Evolutionary conservation across 1,139 yeast genomes (phyloP), one percentile per base, ranked within the genome.

Genomic region (Yamadazyma conglobata): DNA sequence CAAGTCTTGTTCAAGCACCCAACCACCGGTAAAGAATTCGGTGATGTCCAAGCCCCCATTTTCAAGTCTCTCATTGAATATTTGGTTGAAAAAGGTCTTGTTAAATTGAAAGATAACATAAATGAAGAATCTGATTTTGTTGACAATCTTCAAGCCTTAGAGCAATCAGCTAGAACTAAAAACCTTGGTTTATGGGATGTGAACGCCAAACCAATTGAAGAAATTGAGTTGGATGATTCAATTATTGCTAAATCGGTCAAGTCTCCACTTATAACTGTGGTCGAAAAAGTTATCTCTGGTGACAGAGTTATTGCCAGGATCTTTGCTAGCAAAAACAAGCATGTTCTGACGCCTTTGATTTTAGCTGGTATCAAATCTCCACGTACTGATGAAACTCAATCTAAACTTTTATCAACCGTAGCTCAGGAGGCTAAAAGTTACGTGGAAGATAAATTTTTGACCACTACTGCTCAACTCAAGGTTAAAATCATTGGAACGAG

Each of bases 311-410:
- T 80, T 32, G 73, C 75, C 24, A 65, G 94, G 38, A 50, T 83
- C 31, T 43, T 81, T 37, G 50, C 69, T 29, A 51, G 67, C 33
- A 58, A 62, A 28, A 47, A 47, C 15, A 60, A 57, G 32, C 78
- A 75, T 31, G 61, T 65, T 7, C 67, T 73, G 15, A 63, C 79
- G 15, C 77, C 83, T 7, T 70, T 80, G 15, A 56, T 82, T 30
- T 60, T 87, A 41, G 94, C 93, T 1, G 95, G 93, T 30, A 61
- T 84, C 37, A 74, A 74, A 44, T 53, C 80, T 18, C 94, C 94
- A 30, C 69, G 93, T 54, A 76, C 88, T 2, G 74, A 81, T 20
- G 69, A 64, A 29, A 52, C 57, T n/a, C 63, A 52, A 31, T 40
- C 58, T 1, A 61, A 55, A 49, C 19, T 61, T 45, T 32, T 78